phyloP scores from a whole-genome alignment of 495 filamentous ascomycete species.

The Neurospora sp. region DNA sequence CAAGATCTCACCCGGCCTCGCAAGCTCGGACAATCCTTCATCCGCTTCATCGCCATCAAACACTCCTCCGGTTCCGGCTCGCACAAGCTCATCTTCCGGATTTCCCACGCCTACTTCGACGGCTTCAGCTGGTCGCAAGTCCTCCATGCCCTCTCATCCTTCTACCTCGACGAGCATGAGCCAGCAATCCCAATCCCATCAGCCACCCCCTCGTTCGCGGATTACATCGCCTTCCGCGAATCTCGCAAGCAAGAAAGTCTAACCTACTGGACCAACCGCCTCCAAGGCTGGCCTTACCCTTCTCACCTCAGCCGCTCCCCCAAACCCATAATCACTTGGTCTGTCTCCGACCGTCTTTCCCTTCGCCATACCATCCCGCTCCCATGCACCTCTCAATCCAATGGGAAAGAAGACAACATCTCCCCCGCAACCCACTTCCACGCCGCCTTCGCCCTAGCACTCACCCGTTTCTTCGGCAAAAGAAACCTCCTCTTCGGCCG shows the following conservation, averaged over 20 bases:
- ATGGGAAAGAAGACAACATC: not conserved
- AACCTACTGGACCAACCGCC: not conserved
- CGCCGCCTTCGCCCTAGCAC: not conserved
- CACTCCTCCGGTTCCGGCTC: conserved; percentile 18
- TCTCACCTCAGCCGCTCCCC: not conserved
- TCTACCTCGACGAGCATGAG: conserved; percentile 36
- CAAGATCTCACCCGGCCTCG: conserved; percentile 26
- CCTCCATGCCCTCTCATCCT: conserved; percentile 40
- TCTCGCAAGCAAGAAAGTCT: not conserved
- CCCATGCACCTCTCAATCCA: not conserved
- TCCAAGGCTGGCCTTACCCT: not conserved
- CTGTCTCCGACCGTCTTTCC: not conserved
- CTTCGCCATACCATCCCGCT: not conserved
- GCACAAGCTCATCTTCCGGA: conserved; percentile 46
- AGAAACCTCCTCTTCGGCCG: not conserved
- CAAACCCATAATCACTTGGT: not conserved
- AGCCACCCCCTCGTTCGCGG: not conserved
- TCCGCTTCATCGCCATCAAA: conserved; percentile 44
- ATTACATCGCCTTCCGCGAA: not conserved
- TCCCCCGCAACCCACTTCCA: not conserved
- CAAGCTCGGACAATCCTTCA: conserved; percentile 42
- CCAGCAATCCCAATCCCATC: not conserved
- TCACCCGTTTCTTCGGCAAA: not conserved
- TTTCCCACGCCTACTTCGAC: conserved; percentile 63
- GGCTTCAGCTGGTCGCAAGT: conserved; percentile 52